Base-by-base conservation (phyloP, 2,329 filamentous ascomycete genomes). In the Pseudocercospora musae region DNA sequence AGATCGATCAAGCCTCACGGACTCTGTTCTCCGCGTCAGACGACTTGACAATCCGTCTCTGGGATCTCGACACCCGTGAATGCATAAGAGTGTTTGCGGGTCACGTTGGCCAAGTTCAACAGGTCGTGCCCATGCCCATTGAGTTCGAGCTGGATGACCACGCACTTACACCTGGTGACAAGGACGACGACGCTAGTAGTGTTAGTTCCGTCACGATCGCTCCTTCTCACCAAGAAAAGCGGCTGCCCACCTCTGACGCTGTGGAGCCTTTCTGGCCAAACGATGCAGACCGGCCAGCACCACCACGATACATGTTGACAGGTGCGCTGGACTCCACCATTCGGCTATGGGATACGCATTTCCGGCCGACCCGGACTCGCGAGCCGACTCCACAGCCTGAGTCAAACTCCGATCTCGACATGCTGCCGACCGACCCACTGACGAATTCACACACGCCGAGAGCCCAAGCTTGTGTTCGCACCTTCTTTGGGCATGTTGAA, bases 401-500 rank as follows among this genome's bases (percentile, higher is more conserved):
- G 44, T 23, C 27, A 9, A 31, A 40, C 29, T 62, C 58, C 44
- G 58, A 56, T n/a, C 66, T 62, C 21, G 62, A 63, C 55, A 69
- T 72, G 11, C 67, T 75, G 2, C 72, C 72, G 11, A 74, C 72
- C 15, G 73, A 75, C 49, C 72, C 72, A 4, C 64, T 74, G 20
- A 75, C 70, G 23, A 74, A 74, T 60, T 74, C 72, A 6, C 73
- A 75, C 58, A 66, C 67, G 4, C 73, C 73, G 3, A 70, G 72
- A 37, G 71, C 72, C 9, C 68, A 70, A 57, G 86, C 87, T 66
- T 96, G 91, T 71, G 83, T 97, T 33, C 90, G 92, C 65, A 96
- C 92, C 31, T 96, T 97, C 81, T 99, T 98, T 74, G 95, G 95
- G 0, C 95, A 99, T 72, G 85, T 99, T 21, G 95, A 99, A 76